These are phyloP conservation scores for Ustilago loliicola DNA, from an alignment of 1,284 basidiomycete genomes.

Conservation along the genomic window DNA sequence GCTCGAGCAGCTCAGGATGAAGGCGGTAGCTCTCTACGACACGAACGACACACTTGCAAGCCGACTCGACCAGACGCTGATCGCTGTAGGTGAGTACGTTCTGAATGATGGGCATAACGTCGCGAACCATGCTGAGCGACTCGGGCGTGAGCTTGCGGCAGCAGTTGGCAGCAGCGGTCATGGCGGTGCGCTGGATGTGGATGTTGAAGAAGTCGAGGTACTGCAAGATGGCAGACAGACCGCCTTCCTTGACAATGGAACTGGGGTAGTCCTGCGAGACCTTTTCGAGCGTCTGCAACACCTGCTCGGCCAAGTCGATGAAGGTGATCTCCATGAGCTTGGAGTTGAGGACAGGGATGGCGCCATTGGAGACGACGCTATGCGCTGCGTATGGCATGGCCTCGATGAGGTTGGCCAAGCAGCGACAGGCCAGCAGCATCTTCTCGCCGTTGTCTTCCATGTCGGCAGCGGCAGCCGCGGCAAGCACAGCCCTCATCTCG, in stretches of 20 bases:
- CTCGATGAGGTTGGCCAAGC: constrained; percentile 70
- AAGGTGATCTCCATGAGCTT: constrained; percentile 69
- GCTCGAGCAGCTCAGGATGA: constrained; percentile 61
- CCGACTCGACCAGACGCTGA: constrained; percentile 67
- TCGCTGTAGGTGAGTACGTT: constrained; percentile 66
- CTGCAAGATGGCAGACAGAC: constrained; percentile 67
- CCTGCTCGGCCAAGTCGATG: constrained; percentile 70
- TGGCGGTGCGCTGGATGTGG: constrained; percentile 69
- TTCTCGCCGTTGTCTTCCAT: constrained; percentile 63
- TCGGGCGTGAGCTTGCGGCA: constrained; percentile 63
- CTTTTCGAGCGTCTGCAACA: constrained; percentile 69
- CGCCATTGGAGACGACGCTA: constrained; percentile 60
- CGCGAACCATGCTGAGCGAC: constrained; percentile 50
- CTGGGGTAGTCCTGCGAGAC: constrained; percentile 63
- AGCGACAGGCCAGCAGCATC: constrained; percentile 68
- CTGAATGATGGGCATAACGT: constrained; percentile 66
- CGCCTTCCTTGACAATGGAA: constrained; percentile 67
- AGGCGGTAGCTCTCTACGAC: constrained; percentile 61
- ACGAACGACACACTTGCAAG: constrained; percentile 65
- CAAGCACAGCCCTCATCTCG: constrained; percentile 53
- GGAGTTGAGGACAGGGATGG: constrained; percentile 64
- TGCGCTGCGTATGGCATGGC: constrained; percentile 69
- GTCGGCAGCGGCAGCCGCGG: constrained; percentile 51
- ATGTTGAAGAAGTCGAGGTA: constrained; percentile 70
- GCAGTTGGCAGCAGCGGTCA: constrained; percentile 67